A percentile compares a stretch with the other conserved stretches of the same genome.
phyloP scores from a whole-genome alignment of 805 yeast species.

The Millerago galiae region DNA sequence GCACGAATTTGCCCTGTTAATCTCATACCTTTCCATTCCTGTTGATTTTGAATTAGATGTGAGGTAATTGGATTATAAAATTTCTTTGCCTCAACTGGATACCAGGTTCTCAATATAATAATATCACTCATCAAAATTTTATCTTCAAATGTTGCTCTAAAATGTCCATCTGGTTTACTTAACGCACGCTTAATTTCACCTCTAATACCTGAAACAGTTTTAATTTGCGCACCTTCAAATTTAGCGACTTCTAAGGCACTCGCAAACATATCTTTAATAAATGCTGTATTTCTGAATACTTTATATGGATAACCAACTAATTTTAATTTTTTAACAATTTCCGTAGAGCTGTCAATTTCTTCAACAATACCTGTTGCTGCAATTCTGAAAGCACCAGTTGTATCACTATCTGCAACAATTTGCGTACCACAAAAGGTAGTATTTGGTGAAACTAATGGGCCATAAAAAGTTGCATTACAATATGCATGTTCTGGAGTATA shows the following conservation, averaged over 20 bases:
- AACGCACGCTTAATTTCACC: conserved; percentile 97
- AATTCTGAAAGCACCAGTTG: conserved; percentile 87
- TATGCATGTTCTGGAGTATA: conserved; percentile 98
- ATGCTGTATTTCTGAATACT: conserved; percentile 92
- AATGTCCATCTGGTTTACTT: conserved; percentile 91
- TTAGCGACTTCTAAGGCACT: conserved; percentile 92
- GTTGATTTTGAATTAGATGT: conserved; percentile 65
- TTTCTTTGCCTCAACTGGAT: conserved; percentile 83
- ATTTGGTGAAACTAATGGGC: conserved; percentile 95
- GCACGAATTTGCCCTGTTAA: conserved; percentile 92
- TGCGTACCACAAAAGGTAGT: conserved; percentile 97
- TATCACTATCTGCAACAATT: conserved; percentile 72
- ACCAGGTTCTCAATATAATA: conserved; percentile 90
- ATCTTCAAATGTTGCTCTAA: conserved; percentile 95
- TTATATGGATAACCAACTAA: conserved; percentile 93
- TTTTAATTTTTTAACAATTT: conserved; percentile 92
- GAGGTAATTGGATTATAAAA: conserved; percentile 97
- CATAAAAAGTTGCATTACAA: conserved; percentile 93
- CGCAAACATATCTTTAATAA: conserved; percentile 93
- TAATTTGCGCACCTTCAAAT: conserved; percentile 95
- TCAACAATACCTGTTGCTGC: conserved; percentile 96
- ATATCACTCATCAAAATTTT: conserved; percentile 87
- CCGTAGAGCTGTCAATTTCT: conserved; percentile 82
- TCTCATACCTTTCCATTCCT: conserved; percentile 94
- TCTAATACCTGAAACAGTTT: conserved; percentile 94